These are phyloP conservation scores for Polychaeton citri DNA, from an alignment of 2,329 filamentous ascomycete genomes.

Conservation along the genomic window DNA sequence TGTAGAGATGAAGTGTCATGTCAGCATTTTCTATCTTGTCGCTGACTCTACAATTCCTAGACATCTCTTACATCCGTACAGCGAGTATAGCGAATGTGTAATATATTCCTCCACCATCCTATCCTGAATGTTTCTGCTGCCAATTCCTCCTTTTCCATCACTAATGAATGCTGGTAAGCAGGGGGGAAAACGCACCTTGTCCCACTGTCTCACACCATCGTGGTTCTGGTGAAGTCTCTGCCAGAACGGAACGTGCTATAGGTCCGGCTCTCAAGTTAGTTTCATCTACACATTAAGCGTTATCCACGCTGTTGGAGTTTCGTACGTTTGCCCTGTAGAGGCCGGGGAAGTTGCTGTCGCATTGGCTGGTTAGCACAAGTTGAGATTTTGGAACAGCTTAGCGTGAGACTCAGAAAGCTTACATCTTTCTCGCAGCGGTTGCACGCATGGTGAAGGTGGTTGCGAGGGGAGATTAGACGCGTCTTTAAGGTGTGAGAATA, in stretches of 20 bases:
- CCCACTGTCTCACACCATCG: constrained; percentile 60
- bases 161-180: too few relatives aligned
- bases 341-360: constrained; percentile 16
- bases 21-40: too few relatives aligned
- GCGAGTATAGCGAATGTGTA: too few relatives aligned
- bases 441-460: not conserved
- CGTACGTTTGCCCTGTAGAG: constrained; percentile 55
- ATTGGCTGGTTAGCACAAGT: not conserved
- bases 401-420: too few relatives aligned
- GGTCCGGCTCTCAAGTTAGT: too few relatives aligned
- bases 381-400: too few relatives aligned
- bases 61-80: too few relatives aligned
- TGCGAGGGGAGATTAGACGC: not conserved
- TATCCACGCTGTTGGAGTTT: too few relatives aligned
- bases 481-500: not conserved
- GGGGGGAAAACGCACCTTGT: constrained; percentile 61
- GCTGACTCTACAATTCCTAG: too few relatives aligned
- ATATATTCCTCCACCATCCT: not conserved
- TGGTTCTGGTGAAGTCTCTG: constrained; percentile 65
- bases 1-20: too few relatives aligned
- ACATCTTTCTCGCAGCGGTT: not conserved
- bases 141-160: constrained; percentile 3
- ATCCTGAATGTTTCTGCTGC: constrained; percentile 1
- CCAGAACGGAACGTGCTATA: constrained; percentile 50
- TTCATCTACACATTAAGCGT: too few relatives aligned